These are phyloP conservation scores for Malus hybrid DNA, from an alignment of 331 rosid species.

Conservation along the genomic window DNA sequence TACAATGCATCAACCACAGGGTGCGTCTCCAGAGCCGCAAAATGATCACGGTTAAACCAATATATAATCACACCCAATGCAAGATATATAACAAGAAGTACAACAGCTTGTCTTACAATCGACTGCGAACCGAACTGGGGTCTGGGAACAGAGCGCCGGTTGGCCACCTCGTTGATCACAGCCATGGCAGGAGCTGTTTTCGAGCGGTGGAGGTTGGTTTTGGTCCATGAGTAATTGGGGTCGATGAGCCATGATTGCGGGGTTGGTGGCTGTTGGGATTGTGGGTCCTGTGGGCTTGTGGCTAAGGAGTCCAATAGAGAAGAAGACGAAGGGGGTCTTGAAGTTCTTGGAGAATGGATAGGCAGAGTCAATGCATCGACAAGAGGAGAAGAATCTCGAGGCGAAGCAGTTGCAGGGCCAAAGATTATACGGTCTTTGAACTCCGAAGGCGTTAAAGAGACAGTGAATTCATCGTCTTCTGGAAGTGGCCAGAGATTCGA, in stretches of 20 bases:
- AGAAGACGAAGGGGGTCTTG: slow-evolving; percentile 11
- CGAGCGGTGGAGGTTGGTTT: slow-evolving; percentile 69
- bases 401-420: slow-evolving; percentile 56
- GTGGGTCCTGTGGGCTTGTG: slow-evolving; percentile 19
- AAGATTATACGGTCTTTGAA: slow-evolving; percentile 81
- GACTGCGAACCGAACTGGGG: slow-evolving; percentile 56
- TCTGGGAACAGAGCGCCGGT: slow-evolving; percentile 17
- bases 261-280: slow-evolving; percentile 11
- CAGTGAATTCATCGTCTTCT: slow-evolving; percentile 50
- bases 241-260: slow-evolving; percentile 43
- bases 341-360: slow-evolving; percentile 27
- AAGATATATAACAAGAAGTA: slow-evolving; percentile 61
- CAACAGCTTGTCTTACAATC: slow-evolving; percentile 52
- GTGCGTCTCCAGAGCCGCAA: slow-evolving; percentile 55
- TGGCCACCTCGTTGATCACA: slow-evolving; percentile 42
- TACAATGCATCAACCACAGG: slow-evolving; percentile 86
- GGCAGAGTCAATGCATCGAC: slow-evolving; percentile 64
- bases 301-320: slow-evolving; percentile 4
- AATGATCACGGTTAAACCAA: slow-evolving; percentile 57
- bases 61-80: slow-evolving; percentile 67
- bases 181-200: slow-evolving; percentile 96
- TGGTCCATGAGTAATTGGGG: slow-evolving; percentile 44
- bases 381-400: slow-evolving; percentile 37
- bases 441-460: slow-evolving; percentile 54
- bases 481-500: slow-evolving; percentile 40